These are phyloP conservation scores for Colletotrichum abscissum DNA, from an alignment of 2,329 filamentous ascomycete genomes.

Conservation along the genomic window DNA sequence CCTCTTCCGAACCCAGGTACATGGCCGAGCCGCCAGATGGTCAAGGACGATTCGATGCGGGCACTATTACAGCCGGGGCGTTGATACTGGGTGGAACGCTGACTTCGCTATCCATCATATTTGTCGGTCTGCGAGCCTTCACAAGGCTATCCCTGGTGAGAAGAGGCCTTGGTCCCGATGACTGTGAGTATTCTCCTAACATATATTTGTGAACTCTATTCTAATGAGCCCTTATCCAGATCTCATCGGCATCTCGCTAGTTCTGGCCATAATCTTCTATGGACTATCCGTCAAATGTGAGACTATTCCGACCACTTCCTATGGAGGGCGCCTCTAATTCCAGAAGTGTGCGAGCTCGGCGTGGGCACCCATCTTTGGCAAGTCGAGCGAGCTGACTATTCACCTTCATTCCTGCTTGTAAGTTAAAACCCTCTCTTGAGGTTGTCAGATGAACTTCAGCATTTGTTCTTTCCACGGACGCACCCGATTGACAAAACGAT, in stretches of 20 bases:
- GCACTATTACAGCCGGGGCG: slow-evolving; percentile 2
- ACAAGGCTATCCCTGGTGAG: slow-evolving; percentile 22
- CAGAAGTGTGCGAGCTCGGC: slow-evolving; percentile 14
- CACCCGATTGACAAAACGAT: neutral
- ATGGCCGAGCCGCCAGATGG: slow-evolving; percentile 25
- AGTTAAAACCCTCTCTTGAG: neutral
- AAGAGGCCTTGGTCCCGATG: slow-evolving; percentile 15
- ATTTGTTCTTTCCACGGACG: too few relatives aligned
- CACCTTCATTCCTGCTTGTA: slow-evolving; percentile 19
- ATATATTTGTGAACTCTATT: too few relatives aligned
- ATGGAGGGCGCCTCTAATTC: neutral
- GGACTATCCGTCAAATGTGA: slow-evolving; percentile 14
- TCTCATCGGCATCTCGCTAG: slow-evolving; percentile 15
- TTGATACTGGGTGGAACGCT: slow-evolving; percentile 6
- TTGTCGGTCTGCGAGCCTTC: slow-evolving; percentile 10
- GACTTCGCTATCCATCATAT: slow-evolving; percentile 15
- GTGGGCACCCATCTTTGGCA: slow-evolving; percentile 30
- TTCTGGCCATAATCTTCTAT: slow-evolving; percentile 6
- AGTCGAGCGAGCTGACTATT: slow-evolving; percentile 16
- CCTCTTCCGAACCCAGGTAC: slow-evolving; percentile 9
- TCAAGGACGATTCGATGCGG: slow-evolving; percentile 24
- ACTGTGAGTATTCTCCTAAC: slow-evolving; percentile 1
- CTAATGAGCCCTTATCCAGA: neutral
- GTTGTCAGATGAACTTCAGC: neutral
- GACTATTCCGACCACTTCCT: neutral